Evolutionary conservation across 805 yeast species (phyloP).

Genomic region (Metschnikowia colocasiae): DNA sequence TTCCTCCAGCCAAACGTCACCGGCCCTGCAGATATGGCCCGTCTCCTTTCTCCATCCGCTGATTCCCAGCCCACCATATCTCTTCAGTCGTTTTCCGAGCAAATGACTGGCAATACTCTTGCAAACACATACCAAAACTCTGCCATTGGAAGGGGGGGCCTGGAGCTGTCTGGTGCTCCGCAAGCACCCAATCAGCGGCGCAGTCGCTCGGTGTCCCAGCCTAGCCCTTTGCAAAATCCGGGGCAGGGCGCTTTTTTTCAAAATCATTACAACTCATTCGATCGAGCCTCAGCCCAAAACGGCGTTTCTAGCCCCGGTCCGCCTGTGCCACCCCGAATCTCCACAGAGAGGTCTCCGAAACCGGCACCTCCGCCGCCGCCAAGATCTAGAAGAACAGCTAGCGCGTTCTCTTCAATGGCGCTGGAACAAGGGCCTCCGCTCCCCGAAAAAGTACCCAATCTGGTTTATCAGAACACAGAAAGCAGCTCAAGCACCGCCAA

Average conservation of each 20-base stretch:
- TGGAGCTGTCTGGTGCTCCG: conserved; percentile 18
- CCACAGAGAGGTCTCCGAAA: neutral
- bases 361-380: conserved; percentile 41
- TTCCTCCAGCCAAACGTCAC: conserved; percentile 27
- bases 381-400: conserved; percentile 32
- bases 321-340: conserved; percentile 23
- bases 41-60: conserved; percentile 23
- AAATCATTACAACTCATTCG: neutral
- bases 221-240: conserved; percentile 14
- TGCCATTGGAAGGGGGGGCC: conserved; percentile 13
- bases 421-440: conserved; percentile 12
- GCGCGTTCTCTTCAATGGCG: conserved; percentile 13
- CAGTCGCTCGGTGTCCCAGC: conserved; percentile 31
- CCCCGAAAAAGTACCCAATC: conserved; percentile 20
- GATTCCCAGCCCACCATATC: conserved; percentile 29
- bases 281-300: neutral
- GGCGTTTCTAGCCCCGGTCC: conserved; percentile 8
- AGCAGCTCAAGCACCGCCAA: conserved; percentile 39
- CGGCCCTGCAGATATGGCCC: conserved; percentile 33
- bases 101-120: conserved; percentile 38
- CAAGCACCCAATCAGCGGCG: conserved; percentile 39
- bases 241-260: neutral
- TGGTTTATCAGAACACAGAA: conserved; percentile 13
- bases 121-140: conserved; percentile 36
- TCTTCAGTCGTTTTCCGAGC: conserved; percentile 38